phyloP scores from a whole-genome alignment of 805 yeast genomes.

The Phaffomyces opuntiae region DNA sequence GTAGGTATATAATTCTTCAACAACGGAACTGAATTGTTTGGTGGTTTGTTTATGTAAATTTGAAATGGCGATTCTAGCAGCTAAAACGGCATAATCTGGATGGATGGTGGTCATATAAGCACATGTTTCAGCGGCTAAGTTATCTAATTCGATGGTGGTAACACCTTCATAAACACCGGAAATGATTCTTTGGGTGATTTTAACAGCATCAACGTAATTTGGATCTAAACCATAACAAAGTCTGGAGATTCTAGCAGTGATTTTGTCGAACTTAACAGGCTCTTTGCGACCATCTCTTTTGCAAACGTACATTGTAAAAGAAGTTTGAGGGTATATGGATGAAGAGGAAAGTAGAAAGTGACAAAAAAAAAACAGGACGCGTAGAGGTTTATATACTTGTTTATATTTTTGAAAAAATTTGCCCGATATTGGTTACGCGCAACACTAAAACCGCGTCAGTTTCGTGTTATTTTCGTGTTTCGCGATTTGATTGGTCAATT shows the following conservation, averaged over 20 bases:
- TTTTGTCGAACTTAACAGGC: slow-evolving; percentile 92
- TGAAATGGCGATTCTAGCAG: slow-evolving; percentile 93
- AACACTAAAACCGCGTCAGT: slow-evolving; percentile 1
- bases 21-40: slow-evolving; percentile 73
- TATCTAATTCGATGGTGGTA: slow-evolving; percentile 80
- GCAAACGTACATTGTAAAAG: slow-evolving; percentile 59
- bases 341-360: neutral
- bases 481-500: slow-evolving; percentile 1
- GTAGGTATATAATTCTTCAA: slow-evolving; percentile 66
- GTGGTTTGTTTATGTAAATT: slow-evolving; percentile 93
- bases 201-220: slow-evolving; percentile 87
- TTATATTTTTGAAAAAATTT: neutral
- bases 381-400: slow-evolving; percentile 5
- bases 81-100: slow-evolving; percentile 94
- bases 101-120: slow-evolving; percentile 96
- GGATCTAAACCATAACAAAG: slow-evolving; percentile 92
- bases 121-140: slow-evolving; percentile 91
- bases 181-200: slow-evolving; percentile 91
- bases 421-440: neutral
- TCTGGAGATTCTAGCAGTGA: slow-evolving; percentile 91
- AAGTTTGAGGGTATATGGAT: neutral
- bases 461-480: slow-evolving; percentile 9
- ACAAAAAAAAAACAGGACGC: slow-evolving; percentile 5
- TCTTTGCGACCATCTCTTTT: slow-evolving; percentile 94
- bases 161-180: slow-evolving; percentile 97